Evolutionary conservation across 2,329 filamentous ascomycete species (phyloP), one percentile per base, ranked within the genome.

Genomic region (Pestalotiopsis sp.): DNA sequence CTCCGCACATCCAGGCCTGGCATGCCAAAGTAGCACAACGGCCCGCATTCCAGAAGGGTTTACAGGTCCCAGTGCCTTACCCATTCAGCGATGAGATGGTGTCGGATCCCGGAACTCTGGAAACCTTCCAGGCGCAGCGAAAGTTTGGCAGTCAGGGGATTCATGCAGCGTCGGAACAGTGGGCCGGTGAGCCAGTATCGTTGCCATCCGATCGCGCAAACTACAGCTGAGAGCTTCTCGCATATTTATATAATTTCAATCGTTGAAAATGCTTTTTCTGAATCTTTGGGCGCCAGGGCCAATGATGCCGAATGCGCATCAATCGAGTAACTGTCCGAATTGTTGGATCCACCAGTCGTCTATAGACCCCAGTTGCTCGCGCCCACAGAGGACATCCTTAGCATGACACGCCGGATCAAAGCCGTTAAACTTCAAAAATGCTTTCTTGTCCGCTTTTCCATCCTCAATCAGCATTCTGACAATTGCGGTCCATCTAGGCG

Each of bases 351-450:
- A 67, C 36, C 23, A 41, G 27, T 67, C 65, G 27, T 60, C 65
- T 6, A 67, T 20, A 7, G 17, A 17, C 1, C 65, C 65, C 13
- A 67, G 52, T 7, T 67, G 65, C 31, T 67, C 20, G 17, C 12
- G 45, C 14, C 64, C 64, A 17, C 25, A 27, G n/a, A 67, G 27
- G n/a, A 80, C 74, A 0, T 73, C 77, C 17, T 70, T 3, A 0
- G 75, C 75, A 45, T 71, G 74, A 14, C 76, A 73, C 45, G 78
- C 75, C 1, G 76, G 73, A 60, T 80, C 78, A 76, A 77, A 79
- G 0, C 20, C 41, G 65, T 79, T 76, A n/a, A 59, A 69, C n/a
- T 66, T 41, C 1, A 79, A 65, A 11, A 77, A 70, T 0, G 77
- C 76, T 7, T 72, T 25, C 3, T 66, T 66, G 68, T 80, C 75